Base-by-base conservation (phyloP, 371 early-diverging fungal genomes). In the Dinochytrium kinnereticum region DNA sequence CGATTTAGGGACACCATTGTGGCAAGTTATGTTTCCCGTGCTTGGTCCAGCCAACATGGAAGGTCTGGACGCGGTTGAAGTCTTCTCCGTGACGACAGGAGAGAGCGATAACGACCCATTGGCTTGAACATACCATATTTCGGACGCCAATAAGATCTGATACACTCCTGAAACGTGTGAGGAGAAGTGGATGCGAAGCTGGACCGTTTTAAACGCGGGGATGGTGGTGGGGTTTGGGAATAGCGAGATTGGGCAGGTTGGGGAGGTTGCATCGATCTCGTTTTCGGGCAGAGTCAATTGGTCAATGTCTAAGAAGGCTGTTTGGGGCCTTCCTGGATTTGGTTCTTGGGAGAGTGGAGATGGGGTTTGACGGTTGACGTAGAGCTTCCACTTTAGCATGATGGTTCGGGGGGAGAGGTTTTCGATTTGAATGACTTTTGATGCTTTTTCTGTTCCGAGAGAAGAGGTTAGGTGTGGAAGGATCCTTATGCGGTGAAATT, bases 401-500 rank as follows among this genome's bases (percentile, higher is more conserved):
- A 84, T 74, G 24, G 82, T 78, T n/a, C 82, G 75, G 2, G 84
- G 84, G 2, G 84, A 80, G 51, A 81, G 82, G 51, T 84, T 84
- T 49, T 84, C 84, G 1, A 84, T 71, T 1, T 71, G 65, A 59
- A 84, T 71, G 7, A 68, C 68, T 64, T 82, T 81, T 64, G 70
- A 71, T 17, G 34, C 34, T 61, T 34, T 28, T 24, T 61, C 61
- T 61, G 44, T 44, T 44, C n/a, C n/a, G n/a, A n/a, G n/a, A n/a
- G 44, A 44, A 44, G 7, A 19, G 19, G 44, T 44, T 44, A 44
- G 44, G n/a, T n/a, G n/a, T n/a, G n/a, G n/a, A n/a, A n/a, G n/a
- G n/a, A n/a, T n/a, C n/a, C n/a, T n/a, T n/a, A n/a, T n/a, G n/a
- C n/a, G n/a, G n/a, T n/a, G n/a, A n/a, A n/a, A n/a, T n/a, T n/a